Base-by-base conservation (phyloP, 1,284 basidiomycete species). In the Trichosporon sp. region DNA sequence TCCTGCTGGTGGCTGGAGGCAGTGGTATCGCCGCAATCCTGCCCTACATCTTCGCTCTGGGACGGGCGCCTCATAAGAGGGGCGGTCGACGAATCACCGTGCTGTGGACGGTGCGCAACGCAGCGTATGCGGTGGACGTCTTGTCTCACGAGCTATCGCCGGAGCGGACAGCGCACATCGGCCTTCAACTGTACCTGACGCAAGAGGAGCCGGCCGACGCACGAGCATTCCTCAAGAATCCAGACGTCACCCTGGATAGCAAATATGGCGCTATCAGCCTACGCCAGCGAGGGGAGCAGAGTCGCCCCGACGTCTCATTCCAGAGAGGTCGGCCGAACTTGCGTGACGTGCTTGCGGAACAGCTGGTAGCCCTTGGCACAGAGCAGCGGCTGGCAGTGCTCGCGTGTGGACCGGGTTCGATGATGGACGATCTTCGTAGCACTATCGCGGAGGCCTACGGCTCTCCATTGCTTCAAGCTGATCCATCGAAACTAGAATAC, bases 401-500 rank as follows among this genome's bases (percentile, higher is more conserved):
- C 9, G 66, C 67, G 2, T 76, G 74, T 33, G 74, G 74, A 3
- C 74, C 74, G 2, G 68, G 61, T 0, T 57, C n/a, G 5, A 74
- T 74, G 74, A 72, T 71, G 67, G 73, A 76, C 62, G 73, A 74
- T 34, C 36, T 74, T 56, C 52, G 74, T 10, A 32, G 36, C 16
- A 66, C 65, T 0, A 65, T 74, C 2, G 61, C 61, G 0, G 58
- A 52, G 2, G n/a, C 59, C 1, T 74, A 73, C 54, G 73, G 71
- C 1, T 58, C 25, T 1, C 61, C 65, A 9, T 57, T 68, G 14
- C 65, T 65, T 1, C 62, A 69, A 56, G 65, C 70, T 0, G 40
- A 58, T 2, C 69, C 65, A 0, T 34, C 46, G 0, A 60, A 63
- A 46, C 37, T 74, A 11, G 71, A 72, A 56, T 73, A 74, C 60